These are phyloP conservation scores for Neocucurbitaria cava DNA, from an alignment of 2,329 filamentous ascomycete species.

Conservation along the genomic window DNA sequence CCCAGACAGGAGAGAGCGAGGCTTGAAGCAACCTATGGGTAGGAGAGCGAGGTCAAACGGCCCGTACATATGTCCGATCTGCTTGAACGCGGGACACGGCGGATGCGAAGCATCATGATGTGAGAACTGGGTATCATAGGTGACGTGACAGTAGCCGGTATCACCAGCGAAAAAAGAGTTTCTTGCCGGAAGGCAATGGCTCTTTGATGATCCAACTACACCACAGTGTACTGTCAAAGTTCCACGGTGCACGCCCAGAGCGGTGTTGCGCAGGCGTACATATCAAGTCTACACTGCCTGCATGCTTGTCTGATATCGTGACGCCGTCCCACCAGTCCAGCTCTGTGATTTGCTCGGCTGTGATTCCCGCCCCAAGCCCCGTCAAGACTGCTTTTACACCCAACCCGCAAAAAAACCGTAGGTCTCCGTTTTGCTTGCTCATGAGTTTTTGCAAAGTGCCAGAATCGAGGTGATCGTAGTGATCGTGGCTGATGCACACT, in stretches of 20 bases:
- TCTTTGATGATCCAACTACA: constrained; percentile 56
- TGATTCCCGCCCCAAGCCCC: constrained; percentile 48
- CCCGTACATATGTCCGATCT: constrained; percentile 56
- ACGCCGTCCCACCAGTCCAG: constrained; percentile 60
- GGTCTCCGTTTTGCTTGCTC: constrained; percentile 40
- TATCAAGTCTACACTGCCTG: constrained; percentile 51
- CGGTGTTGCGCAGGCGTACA: constrained; percentile 59
- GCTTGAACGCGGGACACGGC: constrained; percentile 57
- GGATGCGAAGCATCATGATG: constrained; percentile 46
- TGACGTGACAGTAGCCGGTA: constrained; percentile 55
- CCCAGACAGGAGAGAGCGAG: constrained; percentile 52
- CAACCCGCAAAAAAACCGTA: constrained; percentile 54
- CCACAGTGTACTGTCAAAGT: constrained; percentile 55
- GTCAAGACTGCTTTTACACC: constrained; percentile 49
- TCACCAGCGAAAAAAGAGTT: constrained; percentile 59
- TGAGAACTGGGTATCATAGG: constrained; percentile 36
- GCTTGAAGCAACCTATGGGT: constrained; percentile 58
- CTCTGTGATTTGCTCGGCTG: constrained; percentile 52
- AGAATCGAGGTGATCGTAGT: constrained; percentile 63
- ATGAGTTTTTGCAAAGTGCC: constrained; percentile 54
- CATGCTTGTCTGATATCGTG: constrained; percentile 38
- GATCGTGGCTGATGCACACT: constrained; percentile 62
- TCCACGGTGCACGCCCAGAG: constrained; percentile 52
- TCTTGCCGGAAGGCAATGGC: constrained; percentile 32
- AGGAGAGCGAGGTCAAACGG: constrained; percentile 59